phyloP scores from a whole-genome alignment of 148 eudicot genomes.

The Spergularia marina region DNA sequence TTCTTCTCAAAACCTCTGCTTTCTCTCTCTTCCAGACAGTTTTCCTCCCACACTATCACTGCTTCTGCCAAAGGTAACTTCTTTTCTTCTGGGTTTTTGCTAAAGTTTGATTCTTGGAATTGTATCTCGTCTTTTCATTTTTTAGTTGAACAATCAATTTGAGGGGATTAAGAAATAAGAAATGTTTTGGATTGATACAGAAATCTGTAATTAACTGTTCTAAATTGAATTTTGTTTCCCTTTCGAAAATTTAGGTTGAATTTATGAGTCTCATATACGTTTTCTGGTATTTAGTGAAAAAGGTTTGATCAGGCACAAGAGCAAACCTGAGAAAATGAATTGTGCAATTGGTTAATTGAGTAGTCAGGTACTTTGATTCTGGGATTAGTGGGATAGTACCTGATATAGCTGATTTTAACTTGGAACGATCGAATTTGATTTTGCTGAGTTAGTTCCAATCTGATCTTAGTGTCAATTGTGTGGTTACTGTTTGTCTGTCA shows the following conservation, averaged over 20 bases:
- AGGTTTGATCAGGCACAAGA: background rate
- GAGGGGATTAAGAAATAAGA: background rate
- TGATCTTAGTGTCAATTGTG: slow-evolving; percentile 7
- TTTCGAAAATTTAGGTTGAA: too few species aligned
- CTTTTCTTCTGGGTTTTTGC: slow-evolving; percentile 4
- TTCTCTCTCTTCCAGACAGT: slow-evolving; percentile 38
- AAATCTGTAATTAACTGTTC: background rate
- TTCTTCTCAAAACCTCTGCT: slow-evolving; percentile 30
- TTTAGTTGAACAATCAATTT: background rate
- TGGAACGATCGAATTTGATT: background rate
- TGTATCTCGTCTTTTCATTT: background rate
- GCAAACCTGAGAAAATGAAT: background rate
- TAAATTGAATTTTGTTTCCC: background rate
- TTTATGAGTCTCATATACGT: background rate
- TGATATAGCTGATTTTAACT: too few species aligned
- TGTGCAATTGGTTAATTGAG: background rate
- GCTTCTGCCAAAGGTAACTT: slow-evolving; percentile 33
- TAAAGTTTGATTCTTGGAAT: slow-evolving; percentile 14
- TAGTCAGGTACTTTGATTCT: background rate
- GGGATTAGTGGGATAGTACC: background rate
- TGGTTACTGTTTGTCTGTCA: background rate
- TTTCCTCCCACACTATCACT: slow-evolving; percentile 44
- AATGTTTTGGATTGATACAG: background rate
- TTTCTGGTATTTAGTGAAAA: background rate
- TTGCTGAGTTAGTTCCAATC: background rate